Conservation (phyloP, 2,329 filamentous ascomycete species). For the Tolypocladium ovalisporum region DNA sequence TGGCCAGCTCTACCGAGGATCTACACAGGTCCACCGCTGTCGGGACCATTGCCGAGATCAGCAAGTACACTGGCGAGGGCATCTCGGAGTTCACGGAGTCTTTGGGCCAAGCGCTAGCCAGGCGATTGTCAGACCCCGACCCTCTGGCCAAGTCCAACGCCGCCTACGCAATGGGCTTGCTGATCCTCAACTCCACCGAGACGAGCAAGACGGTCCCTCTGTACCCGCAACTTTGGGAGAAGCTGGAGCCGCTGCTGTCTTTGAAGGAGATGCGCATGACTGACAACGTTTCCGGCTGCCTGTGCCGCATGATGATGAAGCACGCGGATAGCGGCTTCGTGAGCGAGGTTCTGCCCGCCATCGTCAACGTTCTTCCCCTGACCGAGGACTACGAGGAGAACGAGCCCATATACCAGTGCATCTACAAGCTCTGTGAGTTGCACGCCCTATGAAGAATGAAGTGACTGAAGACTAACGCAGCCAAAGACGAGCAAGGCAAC, state of each 20-base stretch:
- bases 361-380: conserved; percentile 72
- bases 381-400: conserved; percentile 97
- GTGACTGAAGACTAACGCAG: conserved; percentile 9
- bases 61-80: conserved; percentile 70
- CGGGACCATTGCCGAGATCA: conserved; percentile 84
- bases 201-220: conserved; percentile 58
- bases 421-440: conserved; percentile 70
- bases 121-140: conserved; percentile 83
- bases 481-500: conserved; percentile 54
- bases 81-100: conserved; percentile 70
- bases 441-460: not conserved
- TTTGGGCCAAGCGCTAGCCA: conserved; percentile 70
- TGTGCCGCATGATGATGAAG: conserved; percentile 84
- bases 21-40: conserved; percentile 84
- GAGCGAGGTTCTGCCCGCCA: conserved; percentile 66
- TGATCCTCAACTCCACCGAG: conserved; percentile 72
- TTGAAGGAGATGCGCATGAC: conserved; percentile 70
- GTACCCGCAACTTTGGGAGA: conserved; percentile 68
- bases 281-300: conserved; percentile 87
- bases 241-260: conserved; percentile 76
- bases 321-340: conserved; percentile 77
- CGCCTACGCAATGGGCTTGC: conserved; percentile 78
- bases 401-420: conserved; percentile 82
- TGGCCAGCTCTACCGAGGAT: conserved; percentile 73
- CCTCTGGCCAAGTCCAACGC: conserved; percentile 90